These are phyloP conservation scores for Anastatica hierochuntica DNA, from an alignment of 345 rosid species.

Conservation along the genomic window DNA sequence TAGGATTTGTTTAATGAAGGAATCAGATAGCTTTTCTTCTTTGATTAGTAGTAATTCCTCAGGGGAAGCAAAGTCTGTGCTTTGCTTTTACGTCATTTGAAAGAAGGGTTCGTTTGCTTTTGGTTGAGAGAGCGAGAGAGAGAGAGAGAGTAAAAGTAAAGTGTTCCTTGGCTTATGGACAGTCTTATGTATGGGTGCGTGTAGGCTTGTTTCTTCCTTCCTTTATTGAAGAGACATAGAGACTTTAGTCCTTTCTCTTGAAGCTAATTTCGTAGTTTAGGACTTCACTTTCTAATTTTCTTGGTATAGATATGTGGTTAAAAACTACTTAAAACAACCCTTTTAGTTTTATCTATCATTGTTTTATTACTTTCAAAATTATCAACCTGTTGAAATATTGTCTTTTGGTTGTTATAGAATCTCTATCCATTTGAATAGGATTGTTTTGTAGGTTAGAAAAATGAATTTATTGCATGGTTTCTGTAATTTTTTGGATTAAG, in stretches of 20 bases:
- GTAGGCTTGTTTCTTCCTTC: no score
- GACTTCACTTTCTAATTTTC: not conserved
- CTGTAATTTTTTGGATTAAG: no score
- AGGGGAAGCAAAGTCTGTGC: conserved; percentile 23
- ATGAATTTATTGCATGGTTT: no score
- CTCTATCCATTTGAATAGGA: no score
- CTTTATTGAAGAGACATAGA: no score
- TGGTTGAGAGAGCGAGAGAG: not conserved
- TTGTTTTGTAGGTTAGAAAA: no score
- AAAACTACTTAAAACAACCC: not conserved
- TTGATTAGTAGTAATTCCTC: conserved; percentile 17
- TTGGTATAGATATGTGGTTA: not conserved
- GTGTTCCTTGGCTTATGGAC: conserved; percentile 5
- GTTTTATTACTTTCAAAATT: not conserved
- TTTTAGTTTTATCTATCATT: not conserved
- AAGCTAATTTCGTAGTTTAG: conserved; percentile 3
- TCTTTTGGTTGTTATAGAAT: no score
- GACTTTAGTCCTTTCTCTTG: not conserved
- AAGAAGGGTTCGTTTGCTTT: conserved; percentile 17
- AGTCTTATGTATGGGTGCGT: no score
- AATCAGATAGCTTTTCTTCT: conserved; percentile 19
- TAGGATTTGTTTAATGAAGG: conserved; percentile 11
- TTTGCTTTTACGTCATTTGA: conserved; percentile 27
- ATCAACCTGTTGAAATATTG: not conserved
- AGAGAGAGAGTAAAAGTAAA: conserved; percentile 1